phyloP scores from a whole-genome alignment of 169 alveolate genomes.

The Cryptosporidium tyzzeri region DNA sequence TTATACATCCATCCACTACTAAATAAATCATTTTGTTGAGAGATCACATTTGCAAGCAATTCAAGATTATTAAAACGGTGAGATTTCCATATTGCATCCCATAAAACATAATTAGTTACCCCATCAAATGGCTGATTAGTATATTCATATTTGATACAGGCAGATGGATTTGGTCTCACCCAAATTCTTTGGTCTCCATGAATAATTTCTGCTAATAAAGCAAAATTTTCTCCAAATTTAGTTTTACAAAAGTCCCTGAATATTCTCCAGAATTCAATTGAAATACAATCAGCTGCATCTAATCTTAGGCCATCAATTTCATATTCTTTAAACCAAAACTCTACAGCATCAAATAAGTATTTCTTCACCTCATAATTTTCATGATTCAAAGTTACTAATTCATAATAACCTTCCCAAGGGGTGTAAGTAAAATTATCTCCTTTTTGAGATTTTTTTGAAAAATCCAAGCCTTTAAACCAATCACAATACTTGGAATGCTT shows the following conservation, averaged over 20 bases:
- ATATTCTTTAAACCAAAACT: conserved; percentile 57
- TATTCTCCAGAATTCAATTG: conserved; percentile 55
- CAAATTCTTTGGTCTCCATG: conserved; percentile 42
- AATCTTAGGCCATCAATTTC: conserved; percentile 60
- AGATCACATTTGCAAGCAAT: conserved; percentile 3
- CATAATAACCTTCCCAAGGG: conserved; percentile 72
- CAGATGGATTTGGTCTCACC: conserved; percentile 32
- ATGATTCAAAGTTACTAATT: conserved; percentile 22
- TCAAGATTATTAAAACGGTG: conserved; percentile 30
- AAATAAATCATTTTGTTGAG: conserved; percentile 13
- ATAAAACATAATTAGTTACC: conserved; percentile 48
- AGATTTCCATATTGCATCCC: conserved; percentile 65
- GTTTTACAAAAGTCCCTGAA: conserved; percentile 52
- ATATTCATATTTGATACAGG: not conserved
- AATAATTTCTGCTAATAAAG: conserved; percentile 51
- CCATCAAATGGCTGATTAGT: conserved; percentile 62
- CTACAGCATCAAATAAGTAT: conserved; percentile 60
- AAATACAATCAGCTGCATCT: conserved; percentile 65
- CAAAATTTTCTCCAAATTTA: conserved; percentile 58
- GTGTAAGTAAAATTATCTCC: conserved; percentile 69
- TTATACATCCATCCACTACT: conserved; percentile 61
- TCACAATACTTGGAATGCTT: conserved; percentile 31
- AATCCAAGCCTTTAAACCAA: conserved; percentile 70
- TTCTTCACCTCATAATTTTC: conserved; percentile 44
- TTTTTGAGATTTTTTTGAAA: conserved; percentile 27